Percentiles rank a stretch among this genome's conserved stretches.
phyloP scores from a whole-genome alignment of 1,284 basidiomycete genomes.

The Puccinia polysora region DNA sequence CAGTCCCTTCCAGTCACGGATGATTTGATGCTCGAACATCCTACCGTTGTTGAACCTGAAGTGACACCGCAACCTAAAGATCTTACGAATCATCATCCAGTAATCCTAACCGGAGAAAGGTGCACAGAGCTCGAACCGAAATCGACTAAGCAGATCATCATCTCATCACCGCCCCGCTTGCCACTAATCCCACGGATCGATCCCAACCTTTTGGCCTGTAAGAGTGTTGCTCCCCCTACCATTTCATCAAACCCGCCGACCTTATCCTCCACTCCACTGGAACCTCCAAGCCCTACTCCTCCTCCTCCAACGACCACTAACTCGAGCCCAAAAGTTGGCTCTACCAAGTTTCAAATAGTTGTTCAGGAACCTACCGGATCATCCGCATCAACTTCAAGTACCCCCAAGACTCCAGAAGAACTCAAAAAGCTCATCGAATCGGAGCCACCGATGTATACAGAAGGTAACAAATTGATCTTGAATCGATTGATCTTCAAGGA shows the following conservation, averaged over 20 bases:
- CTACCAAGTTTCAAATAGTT: constrained; percentile 9
- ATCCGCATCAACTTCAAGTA: neutral
- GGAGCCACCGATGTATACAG: constrained; percentile 27
- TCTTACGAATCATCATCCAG: too few relatives aligned
- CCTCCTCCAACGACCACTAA: neutral
- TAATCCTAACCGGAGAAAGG: too few relatives aligned
- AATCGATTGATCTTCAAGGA: constrained; percentile 20
- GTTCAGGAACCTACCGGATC: neutral
- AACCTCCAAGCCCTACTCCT: neutral
- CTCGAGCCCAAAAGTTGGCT: neutral
- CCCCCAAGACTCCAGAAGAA: constrained; percentile 1
- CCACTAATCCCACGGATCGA: neutral
- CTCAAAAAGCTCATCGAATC: constrained; percentile 11
- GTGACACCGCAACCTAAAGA: too few relatives aligned
- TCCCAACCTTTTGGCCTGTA: constrained; percentile 6
- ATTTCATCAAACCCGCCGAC: neutral
- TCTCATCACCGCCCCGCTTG: neutral
- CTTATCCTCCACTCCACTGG: neutral
- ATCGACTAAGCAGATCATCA: neutral
- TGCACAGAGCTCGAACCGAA: too few relatives aligned
- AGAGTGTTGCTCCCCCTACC: neutral
- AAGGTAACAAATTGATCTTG: constrained; percentile 8
- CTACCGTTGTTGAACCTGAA: too few relatives aligned
- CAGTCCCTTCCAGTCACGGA: too few relatives aligned
- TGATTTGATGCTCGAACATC: too few relatives aligned